Conservation (phyloP, 768 basidiomycete genomes). For the Hericium alpestre region DNA sequence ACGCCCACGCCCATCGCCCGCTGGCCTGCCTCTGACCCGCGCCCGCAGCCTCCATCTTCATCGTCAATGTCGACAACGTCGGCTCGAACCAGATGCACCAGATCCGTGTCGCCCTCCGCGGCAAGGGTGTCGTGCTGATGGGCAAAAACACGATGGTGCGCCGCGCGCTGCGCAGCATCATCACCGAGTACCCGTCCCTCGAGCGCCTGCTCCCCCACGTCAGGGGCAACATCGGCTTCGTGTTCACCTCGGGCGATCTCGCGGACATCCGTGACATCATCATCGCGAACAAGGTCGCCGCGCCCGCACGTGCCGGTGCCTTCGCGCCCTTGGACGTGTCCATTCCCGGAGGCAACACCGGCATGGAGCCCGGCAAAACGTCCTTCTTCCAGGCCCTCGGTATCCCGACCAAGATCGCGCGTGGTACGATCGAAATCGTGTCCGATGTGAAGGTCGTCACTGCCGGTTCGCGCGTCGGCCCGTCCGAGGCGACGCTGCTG, state of each 20-base stretch:
- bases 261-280: slow-evolving; percentile 93
- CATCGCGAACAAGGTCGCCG: slow-evolving; percentile 93
- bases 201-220: slow-evolving; percentile 94
- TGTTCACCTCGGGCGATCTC: slow-evolving; percentile 87
- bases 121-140: slow-evolving; percentile 95
- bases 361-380: slow-evolving; percentile 99
- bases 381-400: slow-evolving; percentile 99
- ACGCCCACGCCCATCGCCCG: slow-evolving; percentile 22
- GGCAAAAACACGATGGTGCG: slow-evolving; percentile 99
- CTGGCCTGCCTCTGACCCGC: background rate
- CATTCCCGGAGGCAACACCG: slow-evolving; percentile 94
- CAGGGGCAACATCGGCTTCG: slow-evolving; percentile 98
- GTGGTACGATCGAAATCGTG: slow-evolving; percentile 99
- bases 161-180: slow-evolving; percentile 88
- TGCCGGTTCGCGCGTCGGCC: slow-evolving; percentile 87
- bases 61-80: slow-evolving; percentile 99
- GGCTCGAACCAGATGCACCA: slow-evolving; percentile 99
- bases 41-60: slow-evolving; percentile 84
- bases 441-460: slow-evolving; percentile 91
- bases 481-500: slow-evolving; percentile 93
- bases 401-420: slow-evolving; percentile 99
- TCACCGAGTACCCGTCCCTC: slow-evolving; percentile 84
- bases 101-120: slow-evolving; percentile 90
- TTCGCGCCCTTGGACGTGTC: slow-evolving; percentile 85
- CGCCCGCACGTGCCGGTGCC: slow-evolving; percentile 97